phyloP scores from a whole-genome alignment of 495 filamentous ascomycete species.

The Tirmania nivea region DNA sequence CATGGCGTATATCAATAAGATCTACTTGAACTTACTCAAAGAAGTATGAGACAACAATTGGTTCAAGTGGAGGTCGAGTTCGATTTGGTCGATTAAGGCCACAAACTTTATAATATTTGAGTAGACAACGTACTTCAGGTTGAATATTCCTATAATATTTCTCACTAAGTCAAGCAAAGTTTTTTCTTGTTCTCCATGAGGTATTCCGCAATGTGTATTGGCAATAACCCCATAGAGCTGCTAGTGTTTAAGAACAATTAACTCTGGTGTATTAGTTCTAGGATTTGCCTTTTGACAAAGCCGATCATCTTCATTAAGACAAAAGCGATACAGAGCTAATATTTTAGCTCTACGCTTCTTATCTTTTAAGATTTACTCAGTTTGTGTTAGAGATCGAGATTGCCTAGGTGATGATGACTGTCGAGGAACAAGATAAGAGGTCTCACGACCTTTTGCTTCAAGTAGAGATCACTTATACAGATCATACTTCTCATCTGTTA shows the following conservation, averaged over 20 bases:
- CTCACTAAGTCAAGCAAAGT: background rate
- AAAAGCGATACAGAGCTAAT: too few species aligned
- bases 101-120: conserved; percentile 4
- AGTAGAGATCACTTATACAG: too few species aligned
- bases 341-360: too few species aligned
- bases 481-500: too few species aligned
- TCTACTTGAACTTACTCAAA: conserved; percentile 11
- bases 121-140: conserved; percentile 1
- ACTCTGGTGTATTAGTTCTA: too few species aligned
- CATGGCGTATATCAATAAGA: conserved; percentile 7
- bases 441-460: too few species aligned
- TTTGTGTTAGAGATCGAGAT: too few species aligned
- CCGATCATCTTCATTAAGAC: too few species aligned
- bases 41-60: background rate
- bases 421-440: too few species aligned
- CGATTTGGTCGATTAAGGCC: background rate
- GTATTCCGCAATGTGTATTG: background rate
- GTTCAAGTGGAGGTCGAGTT: background rate
- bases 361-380: too few species aligned
- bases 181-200: background rate
- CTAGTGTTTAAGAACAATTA: background rate
- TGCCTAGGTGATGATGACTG: too few species aligned
- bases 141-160: conserved; percentile 4
- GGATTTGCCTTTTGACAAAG: too few species aligned
- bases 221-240: background rate